Percentiles rank a stretch among this genome's conserved stretches.
Conservation (phyloP, 139 green algal genomes). For the Parachlorella kessleri region DNA sequence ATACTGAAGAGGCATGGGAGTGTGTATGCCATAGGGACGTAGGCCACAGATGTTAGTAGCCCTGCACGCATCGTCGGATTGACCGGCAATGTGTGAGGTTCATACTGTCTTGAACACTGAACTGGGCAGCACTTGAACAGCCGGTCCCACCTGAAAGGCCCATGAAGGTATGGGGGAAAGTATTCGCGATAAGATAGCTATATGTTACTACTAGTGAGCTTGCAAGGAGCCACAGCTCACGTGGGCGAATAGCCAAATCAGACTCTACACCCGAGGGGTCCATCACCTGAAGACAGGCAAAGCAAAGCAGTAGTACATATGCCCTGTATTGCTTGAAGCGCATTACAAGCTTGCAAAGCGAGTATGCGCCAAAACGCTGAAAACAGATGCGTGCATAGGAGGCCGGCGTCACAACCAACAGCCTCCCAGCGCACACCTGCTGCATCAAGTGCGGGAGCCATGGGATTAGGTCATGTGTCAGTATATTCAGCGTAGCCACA, state of each 20-base stretch:
- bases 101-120: no score
- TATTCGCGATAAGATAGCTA: slow-evolving; percentile 10
- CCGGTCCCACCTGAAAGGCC: slow-evolving; percentile 20
- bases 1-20: slow-evolving; percentile 25
- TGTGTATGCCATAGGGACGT: slow-evolving; percentile 24
- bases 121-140: no score
- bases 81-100: no score
- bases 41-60: slow-evolving; percentile 18
- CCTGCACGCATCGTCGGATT: neutral
- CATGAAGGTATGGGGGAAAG: slow-evolving; percentile 32
- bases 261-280: neutral
- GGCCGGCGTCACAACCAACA: no score
- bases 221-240: neutral
- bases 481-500: slow-evolving; percentile 1
- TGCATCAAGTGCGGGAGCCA: slow-evolving; percentile 21
- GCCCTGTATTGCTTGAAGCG: neutral
- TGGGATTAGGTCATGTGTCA: slow-evolving; percentile 10
- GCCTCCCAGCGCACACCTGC: no score
- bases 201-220: neutral
- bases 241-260: neutral
- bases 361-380: no score
- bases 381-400: no score
- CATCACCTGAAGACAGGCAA: neutral
- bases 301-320: neutral
- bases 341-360: no score